Conservation (phyloP, 23 red algal species). For the Gracilaria gracilis region DNA sequence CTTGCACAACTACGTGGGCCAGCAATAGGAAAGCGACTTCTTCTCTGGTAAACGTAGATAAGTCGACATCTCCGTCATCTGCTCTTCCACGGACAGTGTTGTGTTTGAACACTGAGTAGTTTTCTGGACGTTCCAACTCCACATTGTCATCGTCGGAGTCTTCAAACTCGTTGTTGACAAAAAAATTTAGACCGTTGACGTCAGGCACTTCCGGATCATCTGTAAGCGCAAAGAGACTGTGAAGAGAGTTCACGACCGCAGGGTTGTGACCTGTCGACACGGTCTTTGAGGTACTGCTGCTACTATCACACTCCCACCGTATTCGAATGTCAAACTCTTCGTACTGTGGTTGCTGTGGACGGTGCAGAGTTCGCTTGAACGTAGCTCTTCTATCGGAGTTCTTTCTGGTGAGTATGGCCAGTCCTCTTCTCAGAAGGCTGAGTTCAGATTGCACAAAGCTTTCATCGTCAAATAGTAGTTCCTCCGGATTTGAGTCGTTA, state of each 20-base stretch:
- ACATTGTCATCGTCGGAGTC: conserved; percentile 24
- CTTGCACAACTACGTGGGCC: conserved; percentile 56
- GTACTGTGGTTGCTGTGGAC: neutral
- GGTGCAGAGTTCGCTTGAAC: neutral
- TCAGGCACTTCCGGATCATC: conserved; percentile 58
- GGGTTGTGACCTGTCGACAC: neutral
- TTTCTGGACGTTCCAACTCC: neutral
- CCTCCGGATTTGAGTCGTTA: neutral
- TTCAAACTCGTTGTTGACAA: conserved; percentile 20
- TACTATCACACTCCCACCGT: conserved; percentile 1
- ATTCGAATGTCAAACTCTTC: too few relatives aligned
- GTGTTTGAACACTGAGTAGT: neutral
- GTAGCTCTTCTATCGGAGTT: conserved; percentile 15
- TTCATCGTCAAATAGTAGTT: neutral
- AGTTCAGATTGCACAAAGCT: conserved; percentile 12
- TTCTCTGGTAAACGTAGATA: conserved; percentile 30
- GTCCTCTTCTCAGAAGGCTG: conserved; percentile 8
- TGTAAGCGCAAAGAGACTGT: conserved; percentile 5
- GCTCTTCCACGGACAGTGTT: neutral
- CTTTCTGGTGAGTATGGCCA: conserved; percentile 19
- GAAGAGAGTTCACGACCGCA: neutral
- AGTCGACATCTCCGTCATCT: neutral
- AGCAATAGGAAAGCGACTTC: conserved; percentile 59
- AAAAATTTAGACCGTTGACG: conserved; percentile 47
- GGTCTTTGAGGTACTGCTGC: neutral